Conservation (phyloP, 169 alveolate species). For the Eimeria tenella region DNA sequence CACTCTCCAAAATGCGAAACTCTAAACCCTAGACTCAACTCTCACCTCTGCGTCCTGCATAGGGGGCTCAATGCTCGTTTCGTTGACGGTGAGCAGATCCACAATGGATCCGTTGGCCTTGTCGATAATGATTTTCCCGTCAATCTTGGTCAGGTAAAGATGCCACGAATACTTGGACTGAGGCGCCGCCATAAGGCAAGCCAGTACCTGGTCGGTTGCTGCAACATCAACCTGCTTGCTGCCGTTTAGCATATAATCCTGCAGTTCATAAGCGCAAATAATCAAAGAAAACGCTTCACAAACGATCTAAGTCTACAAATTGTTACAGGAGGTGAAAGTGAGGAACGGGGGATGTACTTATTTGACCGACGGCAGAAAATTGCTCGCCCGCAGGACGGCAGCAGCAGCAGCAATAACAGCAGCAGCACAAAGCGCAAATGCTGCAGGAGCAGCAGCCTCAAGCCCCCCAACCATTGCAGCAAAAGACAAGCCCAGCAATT, state of each 20-base stretch:
- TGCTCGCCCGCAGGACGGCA: no score
- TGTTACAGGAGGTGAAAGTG: not conserved
- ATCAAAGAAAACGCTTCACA: not conserved
- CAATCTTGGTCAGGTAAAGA: conserved; percentile 89
- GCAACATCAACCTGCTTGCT: conserved; percentile 87
- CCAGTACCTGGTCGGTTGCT: conserved; percentile 92
- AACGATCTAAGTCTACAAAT: not conserved
- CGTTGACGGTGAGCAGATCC: conserved; percentile 93
- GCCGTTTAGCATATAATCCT: conserved; percentile 76
- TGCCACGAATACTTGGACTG: conserved; percentile 95
- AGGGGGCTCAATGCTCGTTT: conserved; percentile 94
- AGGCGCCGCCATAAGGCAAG: conserved; percentile 93
- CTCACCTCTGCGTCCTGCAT: conserved; percentile 87
- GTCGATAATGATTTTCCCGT: conserved; percentile 91
- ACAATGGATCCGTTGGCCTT: conserved; percentile 94
- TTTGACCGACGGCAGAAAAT: no score
- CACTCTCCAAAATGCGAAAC: not conserved
- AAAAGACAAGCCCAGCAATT: no score
- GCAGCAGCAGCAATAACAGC: no score
- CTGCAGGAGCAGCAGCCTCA: no score
- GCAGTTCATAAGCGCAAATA: not conserved
- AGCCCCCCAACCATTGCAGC: no score
- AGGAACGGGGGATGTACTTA: not conserved
- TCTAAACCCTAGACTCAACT: not conserved
- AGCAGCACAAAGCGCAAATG: no score